These are phyloP conservation scores for Agrostemma githago DNA, from an alignment of 148 eudicot genomes.

Conservation along the genomic window DNA sequence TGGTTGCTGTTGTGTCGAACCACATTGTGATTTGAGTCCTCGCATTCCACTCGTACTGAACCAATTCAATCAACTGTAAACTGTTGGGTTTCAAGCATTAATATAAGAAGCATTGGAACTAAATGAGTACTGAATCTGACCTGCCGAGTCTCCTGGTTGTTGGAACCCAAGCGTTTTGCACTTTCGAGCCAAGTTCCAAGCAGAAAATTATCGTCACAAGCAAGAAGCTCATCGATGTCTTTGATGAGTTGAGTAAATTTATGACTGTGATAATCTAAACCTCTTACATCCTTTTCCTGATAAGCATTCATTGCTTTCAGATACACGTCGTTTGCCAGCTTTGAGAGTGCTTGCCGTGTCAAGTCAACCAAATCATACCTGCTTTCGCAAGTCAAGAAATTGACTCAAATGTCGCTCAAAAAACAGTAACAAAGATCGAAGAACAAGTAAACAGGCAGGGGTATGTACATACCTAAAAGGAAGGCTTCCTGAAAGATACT, in stretches of 20 bases:
- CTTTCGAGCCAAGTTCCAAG: conserved; percentile 94
- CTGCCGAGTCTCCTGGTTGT: conserved; percentile 60
- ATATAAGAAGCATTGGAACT: conserved; percentile 9
- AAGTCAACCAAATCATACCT: conserved; percentile 98
- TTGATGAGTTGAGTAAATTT: conserved; percentile 61
- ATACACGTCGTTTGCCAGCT: conserved; percentile 80
- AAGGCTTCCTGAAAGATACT: conserved; percentile 52
- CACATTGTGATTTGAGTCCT: conserved; percentile 98
- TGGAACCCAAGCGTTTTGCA: conserved; percentile 66
- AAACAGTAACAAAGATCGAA: background rate
- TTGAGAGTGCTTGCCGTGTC: conserved; percentile 89
- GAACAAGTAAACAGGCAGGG: background rate
- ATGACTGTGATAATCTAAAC: conserved; percentile 39
- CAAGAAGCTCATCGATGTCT: conserved; percentile 78
- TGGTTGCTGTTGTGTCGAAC: conserved; percentile 62
- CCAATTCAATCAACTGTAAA: conserved; percentile 12
- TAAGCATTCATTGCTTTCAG: conserved; percentile 68
- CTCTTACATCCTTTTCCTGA: conserved; percentile 46
- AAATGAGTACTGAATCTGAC: conserved; percentile 35
- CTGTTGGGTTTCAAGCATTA: background rate
- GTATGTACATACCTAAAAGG: conserved; percentile 75
- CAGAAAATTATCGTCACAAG: conserved; percentile 82
- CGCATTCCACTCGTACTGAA: conserved; percentile 97
- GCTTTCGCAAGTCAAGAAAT: conserved; percentile 19
- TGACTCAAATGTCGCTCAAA: too few relatives aligned